These are phyloP conservation scores for Camellia granthamiana DNA, from an alignment of 148 eudicot species.

Conservation along the genomic window DNA sequence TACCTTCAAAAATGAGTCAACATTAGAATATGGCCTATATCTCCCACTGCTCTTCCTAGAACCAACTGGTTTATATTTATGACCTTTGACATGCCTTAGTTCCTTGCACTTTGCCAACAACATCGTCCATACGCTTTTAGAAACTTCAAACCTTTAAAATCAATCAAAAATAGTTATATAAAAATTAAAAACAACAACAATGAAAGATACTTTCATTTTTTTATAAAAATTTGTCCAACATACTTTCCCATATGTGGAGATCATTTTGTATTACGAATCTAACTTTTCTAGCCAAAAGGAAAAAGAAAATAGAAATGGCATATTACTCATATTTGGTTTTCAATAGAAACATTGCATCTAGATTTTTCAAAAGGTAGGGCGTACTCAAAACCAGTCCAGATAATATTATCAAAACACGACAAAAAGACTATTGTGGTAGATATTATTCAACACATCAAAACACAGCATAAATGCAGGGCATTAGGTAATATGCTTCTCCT, in stretches of 20 bases:
- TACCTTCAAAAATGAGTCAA: constrained; percentile 71
- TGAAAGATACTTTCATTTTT: not conserved
- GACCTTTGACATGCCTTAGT: constrained; percentile 37
- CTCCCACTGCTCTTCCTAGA: constrained; percentile 61
- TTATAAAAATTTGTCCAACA: too few relatives aligned
- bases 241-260: too few relatives aligned
- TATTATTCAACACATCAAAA: too few relatives aligned
- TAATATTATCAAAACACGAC: too few relatives aligned
- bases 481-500: too few relatives aligned
- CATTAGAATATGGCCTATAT: constrained; percentile 69
- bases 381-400: not conserved
- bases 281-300: too few relatives aligned
- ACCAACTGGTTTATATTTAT: constrained; percentile 41
- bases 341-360: too few relatives aligned
- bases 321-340: too few relatives aligned
- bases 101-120: constrained; percentile 44
- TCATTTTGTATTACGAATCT: too few relatives aligned
- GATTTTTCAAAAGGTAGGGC: not conserved
- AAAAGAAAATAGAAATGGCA: too few relatives aligned
- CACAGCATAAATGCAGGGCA: too few relatives aligned
- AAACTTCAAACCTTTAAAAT: constrained; percentile 54
- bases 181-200: not conserved
- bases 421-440: too few relatives aligned
- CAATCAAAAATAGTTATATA: constrained; percentile 14
- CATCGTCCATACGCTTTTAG: constrained; percentile 56